These are phyloP conservation scores for Choricystis sp. DNA, from an alignment of 139 green algal genomes.

Conservation along the genomic window DNA sequence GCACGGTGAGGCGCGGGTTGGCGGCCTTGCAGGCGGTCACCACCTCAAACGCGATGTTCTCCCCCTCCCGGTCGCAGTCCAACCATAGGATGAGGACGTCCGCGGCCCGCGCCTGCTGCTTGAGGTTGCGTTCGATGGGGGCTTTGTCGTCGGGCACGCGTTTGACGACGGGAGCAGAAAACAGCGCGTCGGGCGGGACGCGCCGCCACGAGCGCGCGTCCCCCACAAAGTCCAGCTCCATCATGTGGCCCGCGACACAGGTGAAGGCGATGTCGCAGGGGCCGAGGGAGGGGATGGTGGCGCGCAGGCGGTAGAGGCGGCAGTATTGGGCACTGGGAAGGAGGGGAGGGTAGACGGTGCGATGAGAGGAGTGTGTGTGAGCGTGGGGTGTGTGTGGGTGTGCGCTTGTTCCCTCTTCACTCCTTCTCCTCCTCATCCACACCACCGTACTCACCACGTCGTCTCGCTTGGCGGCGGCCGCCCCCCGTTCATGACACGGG, in stretches of 20 bases:
- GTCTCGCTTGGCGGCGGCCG: too few relatives aligned
- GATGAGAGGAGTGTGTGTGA: neutral
- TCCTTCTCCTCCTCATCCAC: neutral
- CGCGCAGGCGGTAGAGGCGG: neutral
- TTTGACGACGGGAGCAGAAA: conserved; percentile 36
- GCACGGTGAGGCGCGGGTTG: conserved; percentile 50
- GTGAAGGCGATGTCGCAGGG: conserved; percentile 77
- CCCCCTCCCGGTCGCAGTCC: conserved; percentile 94
- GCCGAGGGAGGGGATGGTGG: neutral
- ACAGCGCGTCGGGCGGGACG: conserved; percentile 42
- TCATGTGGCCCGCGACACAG: conserved; percentile 83
- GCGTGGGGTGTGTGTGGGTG: neutral
- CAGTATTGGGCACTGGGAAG: neutral
- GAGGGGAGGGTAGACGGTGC: neutral
- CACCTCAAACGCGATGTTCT: conserved; percentile 96
- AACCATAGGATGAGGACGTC: conserved; percentile 91
- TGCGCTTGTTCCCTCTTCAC: neutral
- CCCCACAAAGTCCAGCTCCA: conserved; percentile 71
- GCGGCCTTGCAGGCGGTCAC: conserved; percentile 53
- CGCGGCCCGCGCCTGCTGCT: conserved; percentile 37
- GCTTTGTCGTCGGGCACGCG: conserved; percentile 47
- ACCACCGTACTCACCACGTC: neutral
- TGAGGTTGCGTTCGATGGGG: conserved; percentile 51
- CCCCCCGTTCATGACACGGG: neutral
- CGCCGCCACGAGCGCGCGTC: conserved; percentile 31